Base-by-base conservation (phyloP, 257 asterid genomes). In the Schizonepeta tenuifolia region DNA sequence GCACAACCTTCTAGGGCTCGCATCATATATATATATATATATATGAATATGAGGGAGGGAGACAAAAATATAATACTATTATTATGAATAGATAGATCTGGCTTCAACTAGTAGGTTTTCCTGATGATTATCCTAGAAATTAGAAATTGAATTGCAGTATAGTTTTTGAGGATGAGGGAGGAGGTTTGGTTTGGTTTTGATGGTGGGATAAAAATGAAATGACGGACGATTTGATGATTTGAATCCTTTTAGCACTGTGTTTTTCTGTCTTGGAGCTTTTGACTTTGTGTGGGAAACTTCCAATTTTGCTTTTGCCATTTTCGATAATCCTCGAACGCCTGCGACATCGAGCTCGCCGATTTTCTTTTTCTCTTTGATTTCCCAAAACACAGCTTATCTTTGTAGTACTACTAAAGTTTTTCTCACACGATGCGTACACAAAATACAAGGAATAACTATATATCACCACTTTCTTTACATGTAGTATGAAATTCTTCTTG, bases 281-380 rank as follows among this genome's bases (percentile, higher is more conserved):
- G 89, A 82, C 89, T 82, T 75, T 72, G 82, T 70, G 73, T 56
- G 70, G 71, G 77, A 75, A 82, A 65, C 78, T 79, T 77, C 84
- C 83, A 74, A 81, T 65, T 75, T 58, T 18, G 76, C 80, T 73
- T 80, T 82, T 71, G 73, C 76, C 81, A 71, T 78, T 77, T 80
- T 56, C 85, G 82, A 79, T 79, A 63, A 64, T 54, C 78, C 80
- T 83, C 85, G 86, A 81, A 80, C 40, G 70, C 77, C 75, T 56
- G 79, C 75, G 78, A 75, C 88, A 83, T 80, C 77, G 86, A 82
- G 86, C 82, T 75, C 81, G 61, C 76, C 78, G 73, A 78, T 80
- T 73, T 77, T 40, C 13, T 53, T 53, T 72, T 35, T 33, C 31
- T 14, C 62, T 54, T 58, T 56, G 0, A 18, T 38, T 38, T 40